Conservation (phyloP, 2,329 filamentous ascomycete species). For the Monilinia laxa region DNA sequence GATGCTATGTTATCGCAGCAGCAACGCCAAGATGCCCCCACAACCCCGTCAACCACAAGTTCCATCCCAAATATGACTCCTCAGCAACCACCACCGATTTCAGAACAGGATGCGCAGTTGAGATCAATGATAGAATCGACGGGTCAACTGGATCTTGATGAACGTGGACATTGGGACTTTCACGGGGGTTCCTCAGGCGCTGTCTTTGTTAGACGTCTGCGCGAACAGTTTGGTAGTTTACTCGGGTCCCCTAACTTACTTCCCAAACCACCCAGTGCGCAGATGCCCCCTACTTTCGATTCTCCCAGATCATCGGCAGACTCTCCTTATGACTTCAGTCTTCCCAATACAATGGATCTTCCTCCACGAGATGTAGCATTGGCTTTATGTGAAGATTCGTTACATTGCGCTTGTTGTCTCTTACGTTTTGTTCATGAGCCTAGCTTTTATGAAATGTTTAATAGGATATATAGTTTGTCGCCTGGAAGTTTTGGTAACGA, state of each 20-base stretch:
- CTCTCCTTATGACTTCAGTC: slow-evolving; percentile 37
- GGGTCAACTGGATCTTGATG: slow-evolving; percentile 86
- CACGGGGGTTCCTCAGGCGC: slow-evolving; percentile 90
- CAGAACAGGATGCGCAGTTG: slow-evolving; percentile 67
- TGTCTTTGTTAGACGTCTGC: slow-evolving; percentile 83
- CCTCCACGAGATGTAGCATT: slow-evolving; percentile 61
- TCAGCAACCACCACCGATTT: slow-evolving; percentile 20
- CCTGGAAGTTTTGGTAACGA: slow-evolving; percentile 61
- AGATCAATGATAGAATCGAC: slow-evolving; percentile 95
- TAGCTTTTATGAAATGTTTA: slow-evolving; percentile 73
- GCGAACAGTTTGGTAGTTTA: slow-evolving; percentile 80
- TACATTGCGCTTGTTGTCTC: slow-evolving; percentile 58
- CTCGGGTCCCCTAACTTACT: slow-evolving; percentile 65
- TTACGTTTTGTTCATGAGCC: slow-evolving; percentile 77
- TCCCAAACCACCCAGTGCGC: slow-evolving; percentile 48
- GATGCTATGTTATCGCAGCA: slow-evolving; percentile 69
- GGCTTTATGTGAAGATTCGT: slow-evolving; percentile 54
- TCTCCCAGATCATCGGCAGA: slow-evolving; percentile 38
- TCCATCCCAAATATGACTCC: slow-evolving; percentile 9
- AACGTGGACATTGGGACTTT: slow-evolving; percentile 91
- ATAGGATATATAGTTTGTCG: slow-evolving; percentile 72
- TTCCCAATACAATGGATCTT: slow-evolving; percentile 56
- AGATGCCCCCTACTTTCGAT: slow-evolving; percentile 30
- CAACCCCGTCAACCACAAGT: slow-evolving; percentile 26
- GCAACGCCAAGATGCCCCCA: slow-evolving; percentile 43